Evolutionary conservation across 2,329 filamentous ascomycete genomes (phyloP).

Genomic region (Fusarium nanum): DNA sequence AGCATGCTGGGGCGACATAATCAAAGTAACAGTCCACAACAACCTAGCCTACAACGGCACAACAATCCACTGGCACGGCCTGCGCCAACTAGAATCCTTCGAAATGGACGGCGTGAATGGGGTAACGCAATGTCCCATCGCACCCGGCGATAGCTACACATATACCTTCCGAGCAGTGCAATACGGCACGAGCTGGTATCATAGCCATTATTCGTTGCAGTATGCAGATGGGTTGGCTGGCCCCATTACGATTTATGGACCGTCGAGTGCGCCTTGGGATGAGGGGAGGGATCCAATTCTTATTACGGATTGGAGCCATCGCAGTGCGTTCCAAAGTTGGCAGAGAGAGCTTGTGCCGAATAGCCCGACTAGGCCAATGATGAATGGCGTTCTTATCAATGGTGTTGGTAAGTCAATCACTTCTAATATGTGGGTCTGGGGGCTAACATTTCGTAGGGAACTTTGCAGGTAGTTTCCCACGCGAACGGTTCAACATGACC

Average conservation of each 20-base stretch:
- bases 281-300: conserved; percentile 16
- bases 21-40: conserved; percentile 7
- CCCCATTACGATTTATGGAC: conserved; percentile 29
- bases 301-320: conserved; percentile 14
- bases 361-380: conserved; percentile 5
- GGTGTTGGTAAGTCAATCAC: conserved; percentile 7
- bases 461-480: conserved; percentile 17
- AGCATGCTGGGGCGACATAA: conserved; percentile 47
- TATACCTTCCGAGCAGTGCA: conserved; percentile 36
- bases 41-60: conserved; percentile 29
- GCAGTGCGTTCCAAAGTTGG: conserved; percentile 12
- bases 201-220: conserved; percentile 41
- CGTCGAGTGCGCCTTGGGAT: conserved; percentile 5
- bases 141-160: conserved; percentile 29
- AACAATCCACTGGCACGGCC: conserved; percentile 42
- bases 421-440: no score
- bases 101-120: conserved; percentile 44
- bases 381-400: conserved; percentile 20
- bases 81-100: conserved; percentile 35
- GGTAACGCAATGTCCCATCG: conserved; percentile 40
- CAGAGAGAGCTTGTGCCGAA: conserved; percentile 12
- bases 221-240: conserved; percentile 42
- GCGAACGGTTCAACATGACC: conserved; percentile 16
- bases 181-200: conserved; percentile 44
- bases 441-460: no score